Conservation (phyloP, 768 basidiomycete genomes). For the Galerina marginata region DNA sequence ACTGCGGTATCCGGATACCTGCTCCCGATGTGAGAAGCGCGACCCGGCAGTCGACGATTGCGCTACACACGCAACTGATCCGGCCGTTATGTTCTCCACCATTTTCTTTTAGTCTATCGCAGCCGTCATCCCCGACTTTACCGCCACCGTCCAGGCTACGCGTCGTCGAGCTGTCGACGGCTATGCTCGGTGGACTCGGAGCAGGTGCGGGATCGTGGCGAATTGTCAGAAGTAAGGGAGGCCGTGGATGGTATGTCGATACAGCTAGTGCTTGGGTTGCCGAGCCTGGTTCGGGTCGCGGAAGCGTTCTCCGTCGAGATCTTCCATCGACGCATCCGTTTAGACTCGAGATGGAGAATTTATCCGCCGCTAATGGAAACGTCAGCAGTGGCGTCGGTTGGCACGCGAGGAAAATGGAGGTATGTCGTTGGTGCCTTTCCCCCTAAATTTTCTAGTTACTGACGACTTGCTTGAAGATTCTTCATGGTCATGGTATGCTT, state of each 20-base stretch:
- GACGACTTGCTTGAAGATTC: conserved; percentile 50
- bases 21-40: conserved; percentile 47
- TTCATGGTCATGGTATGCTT: conserved; percentile 90
- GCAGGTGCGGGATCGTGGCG: conserved; percentile 87
- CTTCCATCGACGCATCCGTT: conserved; percentile 67
- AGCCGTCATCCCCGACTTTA: conserved; percentile 32
- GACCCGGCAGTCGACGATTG: conserved; percentile 69
- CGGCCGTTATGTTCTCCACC: conserved; percentile 82
- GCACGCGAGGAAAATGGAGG: conserved; percentile 98
- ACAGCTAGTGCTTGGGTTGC: conserved; percentile 83
- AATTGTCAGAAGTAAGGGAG: conserved; percentile 89
- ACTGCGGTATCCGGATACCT: conserved; percentile 52
- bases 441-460: not conserved
- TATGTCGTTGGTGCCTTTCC: conserved; percentile 41
- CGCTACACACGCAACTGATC: conserved; percentile 79
- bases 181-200: conserved; percentile 73
- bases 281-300: conserved; percentile 38
- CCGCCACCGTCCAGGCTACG: conserved; percentile 75
- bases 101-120: conserved; percentile 63
- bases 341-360: conserved; percentile 69
- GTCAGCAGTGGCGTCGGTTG: conserved; percentile 93
- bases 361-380: conserved; percentile 84
- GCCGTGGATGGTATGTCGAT: conserved; percentile 95
- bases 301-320: conserved; percentile 61
- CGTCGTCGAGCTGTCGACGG: conserved; percentile 83